Percentiles rank a stretch among this genome's conserved stretches.
Conservation (phyloP, 2,329 filamentous ascomycete species). For the Verticillium dahliae region DNA sequence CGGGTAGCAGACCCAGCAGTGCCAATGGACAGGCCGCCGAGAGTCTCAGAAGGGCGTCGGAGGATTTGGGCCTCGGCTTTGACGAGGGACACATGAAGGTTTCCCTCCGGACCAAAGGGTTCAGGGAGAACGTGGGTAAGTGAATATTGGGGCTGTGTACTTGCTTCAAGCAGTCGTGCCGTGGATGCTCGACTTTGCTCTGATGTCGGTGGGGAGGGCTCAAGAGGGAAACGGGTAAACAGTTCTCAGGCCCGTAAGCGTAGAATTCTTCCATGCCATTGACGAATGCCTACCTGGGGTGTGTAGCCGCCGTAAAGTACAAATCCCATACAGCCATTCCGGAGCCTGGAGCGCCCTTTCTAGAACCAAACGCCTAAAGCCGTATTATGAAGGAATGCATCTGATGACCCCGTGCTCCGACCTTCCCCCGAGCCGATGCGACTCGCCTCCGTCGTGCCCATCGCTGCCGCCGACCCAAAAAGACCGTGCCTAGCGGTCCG, state of each 20-base stretch:
- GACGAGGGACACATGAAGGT: conserved; percentile 37
- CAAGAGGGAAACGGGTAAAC: too few relatives aligned
- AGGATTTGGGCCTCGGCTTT: conserved; percentile 32
- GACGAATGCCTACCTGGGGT: neutral
- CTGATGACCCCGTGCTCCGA: neutral
- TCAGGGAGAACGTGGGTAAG: conserved; percentile 37
- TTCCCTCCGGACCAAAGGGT: conserved; percentile 48
- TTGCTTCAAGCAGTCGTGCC: neutral
- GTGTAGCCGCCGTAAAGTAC: neutral
- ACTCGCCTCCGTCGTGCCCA: neutral
- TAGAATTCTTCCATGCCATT: neutral
- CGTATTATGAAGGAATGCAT: neutral
- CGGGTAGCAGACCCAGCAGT: conserved; percentile 34
- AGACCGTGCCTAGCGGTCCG: conserved; percentile 17
- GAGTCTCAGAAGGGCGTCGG: conserved; percentile 10
- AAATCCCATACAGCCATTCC: neutral
- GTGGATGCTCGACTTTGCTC: neutral
- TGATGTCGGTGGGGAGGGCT: neutral
- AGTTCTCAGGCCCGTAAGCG: neutral
- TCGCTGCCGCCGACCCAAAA: neutral
- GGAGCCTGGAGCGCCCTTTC: neutral
- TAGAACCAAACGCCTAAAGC: neutral
- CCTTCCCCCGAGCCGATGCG: neutral
- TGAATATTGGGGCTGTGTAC: neutral
- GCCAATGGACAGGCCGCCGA: conserved; percentile 6